Conservation (phyloP, 768 basidiomycete genomes). For the Albatrellus ellisii region DNA sequence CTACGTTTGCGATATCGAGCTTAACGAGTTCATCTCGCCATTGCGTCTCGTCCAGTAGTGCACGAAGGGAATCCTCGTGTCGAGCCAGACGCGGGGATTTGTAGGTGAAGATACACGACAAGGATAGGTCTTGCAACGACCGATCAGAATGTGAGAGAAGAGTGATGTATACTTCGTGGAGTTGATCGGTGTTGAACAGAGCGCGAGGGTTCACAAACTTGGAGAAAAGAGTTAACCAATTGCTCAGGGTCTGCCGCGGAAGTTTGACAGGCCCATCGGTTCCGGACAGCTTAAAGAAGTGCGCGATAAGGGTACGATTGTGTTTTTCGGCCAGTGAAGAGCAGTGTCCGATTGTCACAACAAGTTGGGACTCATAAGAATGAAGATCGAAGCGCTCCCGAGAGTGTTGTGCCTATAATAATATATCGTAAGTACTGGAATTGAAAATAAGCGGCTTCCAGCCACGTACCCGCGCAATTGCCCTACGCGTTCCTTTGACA, state of each 20-base stretch:
- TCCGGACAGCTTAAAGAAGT: constrained; percentile 47
- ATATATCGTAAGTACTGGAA: not conserved
- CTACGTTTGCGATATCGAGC: constrained; percentile 49
- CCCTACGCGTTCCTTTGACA: constrained; percentile 16
- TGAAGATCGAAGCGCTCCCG: constrained; percentile 54
- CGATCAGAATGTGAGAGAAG: constrained; percentile 80
- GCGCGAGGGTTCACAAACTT: constrained; percentile 94
- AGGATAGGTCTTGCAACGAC: constrained; percentile 56
- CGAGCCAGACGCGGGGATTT: constrained; percentile 43
- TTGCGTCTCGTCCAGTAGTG: constrained; percentile 69
- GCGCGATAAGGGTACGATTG: constrained; percentile 75
- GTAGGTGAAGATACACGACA: constrained; percentile 75
- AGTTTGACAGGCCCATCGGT: constrained; percentile 29
- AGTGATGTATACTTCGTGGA: constrained; percentile 55
- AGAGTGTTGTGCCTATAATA: constrained; percentile 24
- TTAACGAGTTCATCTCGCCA: constrained; percentile 83
- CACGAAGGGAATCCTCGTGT: constrained; percentile 52
- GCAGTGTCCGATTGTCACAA: constrained; percentile 55
- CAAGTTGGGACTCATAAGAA: constrained; percentile 74
- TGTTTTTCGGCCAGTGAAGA: constrained; percentile 72
- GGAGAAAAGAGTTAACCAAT: constrained; percentile 77
- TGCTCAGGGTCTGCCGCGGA: constrained; percentile 46
- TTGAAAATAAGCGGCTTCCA: not conserved
- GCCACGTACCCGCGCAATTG: constrained; percentile 23
- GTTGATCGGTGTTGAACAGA: constrained; percentile 48